phyloP scores from a whole-genome alignment of 2,329 filamentous ascomycete species.

The Verticillium nubilum region DNA sequence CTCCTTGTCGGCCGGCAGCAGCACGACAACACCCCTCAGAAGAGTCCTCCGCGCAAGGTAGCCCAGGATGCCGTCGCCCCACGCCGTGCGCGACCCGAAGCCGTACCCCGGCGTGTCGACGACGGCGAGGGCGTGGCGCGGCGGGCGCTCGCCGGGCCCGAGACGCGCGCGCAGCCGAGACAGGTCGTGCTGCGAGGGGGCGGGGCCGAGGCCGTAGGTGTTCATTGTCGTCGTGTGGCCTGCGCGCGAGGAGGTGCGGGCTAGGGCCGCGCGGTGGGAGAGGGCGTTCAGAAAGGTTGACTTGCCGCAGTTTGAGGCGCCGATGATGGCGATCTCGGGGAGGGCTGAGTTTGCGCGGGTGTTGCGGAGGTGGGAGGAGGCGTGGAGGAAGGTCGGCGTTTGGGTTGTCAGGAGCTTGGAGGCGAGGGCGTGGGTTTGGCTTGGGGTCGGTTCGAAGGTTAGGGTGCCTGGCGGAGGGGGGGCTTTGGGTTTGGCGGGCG shows the following conservation, averaged over 20 bases:
- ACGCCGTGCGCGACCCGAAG: slow-evolving; percentile 36
- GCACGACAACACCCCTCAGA: slow-evolving; percentile 45
- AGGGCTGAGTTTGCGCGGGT: slow-evolving; percentile 44
- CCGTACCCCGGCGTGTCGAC: slow-evolving; percentile 49
- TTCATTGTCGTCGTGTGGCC: slow-evolving; percentile 52
- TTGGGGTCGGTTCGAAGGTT: neutral
- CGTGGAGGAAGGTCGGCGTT: slow-evolving; percentile 39
- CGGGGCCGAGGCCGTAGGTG: slow-evolving; percentile 47
- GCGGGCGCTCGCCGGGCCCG: slow-evolving; percentile 28
- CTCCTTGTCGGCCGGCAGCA: slow-evolving; percentile 48
- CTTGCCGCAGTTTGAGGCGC: slow-evolving; percentile 86
- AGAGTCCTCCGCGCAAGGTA: slow-evolving; percentile 42
- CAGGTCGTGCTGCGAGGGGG: slow-evolving; percentile 1
- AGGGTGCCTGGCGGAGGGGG: neutral
- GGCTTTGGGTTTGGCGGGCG: neutral
- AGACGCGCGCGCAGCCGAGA: neutral
- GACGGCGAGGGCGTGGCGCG: slow-evolving; percentile 40
- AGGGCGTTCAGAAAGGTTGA: slow-evolving; percentile 84
- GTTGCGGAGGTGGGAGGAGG: slow-evolving; percentile 39
- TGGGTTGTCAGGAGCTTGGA: neutral
- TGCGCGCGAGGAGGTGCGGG: slow-evolving; percentile 43
- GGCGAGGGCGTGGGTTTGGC: neutral
- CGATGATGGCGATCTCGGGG: slow-evolving; percentile 69
- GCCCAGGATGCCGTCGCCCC: slow-evolving; percentile 47
- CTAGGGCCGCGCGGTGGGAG: slow-evolving; percentile 35